phyloP scores from a whole-genome alignment of 768 basidiomycete genomes.

The Termitomyces sp. region DNA sequence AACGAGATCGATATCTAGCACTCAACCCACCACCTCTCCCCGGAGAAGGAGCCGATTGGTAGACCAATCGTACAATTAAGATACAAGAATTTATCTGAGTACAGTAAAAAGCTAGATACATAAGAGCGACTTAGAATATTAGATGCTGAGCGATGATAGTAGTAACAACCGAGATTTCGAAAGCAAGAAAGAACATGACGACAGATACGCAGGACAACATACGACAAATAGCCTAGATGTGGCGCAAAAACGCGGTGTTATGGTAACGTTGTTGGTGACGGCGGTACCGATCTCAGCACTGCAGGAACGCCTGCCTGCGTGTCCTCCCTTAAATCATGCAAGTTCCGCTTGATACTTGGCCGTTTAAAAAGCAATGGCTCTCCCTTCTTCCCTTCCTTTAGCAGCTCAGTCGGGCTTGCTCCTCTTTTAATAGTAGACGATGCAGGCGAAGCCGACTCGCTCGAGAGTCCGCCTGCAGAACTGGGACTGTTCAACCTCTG shows the following conservation, averaged over 20 bases:
- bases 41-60: not conserved
- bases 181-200: not conserved
- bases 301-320: not conserved
- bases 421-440: slow-evolving; percentile 54
- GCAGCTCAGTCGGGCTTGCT: slow-evolving; percentile 66
- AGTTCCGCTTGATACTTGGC: slow-evolving; percentile 56
- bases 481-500: slow-evolving; percentile 1
- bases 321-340: not conserved
- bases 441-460: slow-evolving; percentile 17
- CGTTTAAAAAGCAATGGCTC: slow-evolving; percentile 55
- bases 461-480: not conserved
- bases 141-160: not conserved
- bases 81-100: no score
- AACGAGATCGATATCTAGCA: not conserved
- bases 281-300: slow-evolving; percentile 5
- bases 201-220: not conserved
- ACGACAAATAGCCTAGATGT: not conserved
- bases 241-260: slow-evolving; percentile 3
- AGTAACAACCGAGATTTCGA: not conserved
- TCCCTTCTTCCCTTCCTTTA: slow-evolving; percentile 54
- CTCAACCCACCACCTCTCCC: not conserved
- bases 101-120: not conserved
- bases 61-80: not conserved
- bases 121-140: not conserved
- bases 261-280: slow-evolving; percentile 4